Evolutionary conservation across 2,329 filamentous ascomycete genomes (phyloP).

Genomic region (Pseudocercospora fijiensis): DNA sequence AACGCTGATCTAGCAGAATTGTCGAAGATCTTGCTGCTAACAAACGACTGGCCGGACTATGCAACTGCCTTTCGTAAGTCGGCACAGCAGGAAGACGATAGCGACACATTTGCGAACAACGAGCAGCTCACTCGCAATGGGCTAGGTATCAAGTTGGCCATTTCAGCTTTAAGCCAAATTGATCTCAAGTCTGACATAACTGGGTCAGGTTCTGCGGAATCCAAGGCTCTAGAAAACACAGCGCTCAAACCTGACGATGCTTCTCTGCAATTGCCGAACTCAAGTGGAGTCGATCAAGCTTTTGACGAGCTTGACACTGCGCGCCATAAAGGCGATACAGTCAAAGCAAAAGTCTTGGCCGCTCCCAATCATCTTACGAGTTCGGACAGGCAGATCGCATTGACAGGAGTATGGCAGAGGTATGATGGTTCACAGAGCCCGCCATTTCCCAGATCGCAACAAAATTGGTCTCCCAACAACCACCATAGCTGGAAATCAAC

Average conservation of each 20-base stretch:
- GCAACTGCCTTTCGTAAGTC: neutral
- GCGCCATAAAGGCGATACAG: neutral
- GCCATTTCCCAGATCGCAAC: neutral
- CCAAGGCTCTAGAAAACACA: neutral
- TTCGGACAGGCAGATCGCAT: neutral
- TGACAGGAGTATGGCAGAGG: neutral
- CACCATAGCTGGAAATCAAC: neutral
- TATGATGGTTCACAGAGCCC: neutral
- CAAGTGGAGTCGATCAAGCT: neutral
- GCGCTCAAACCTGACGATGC: neutral
- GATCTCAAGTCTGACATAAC: neutral
- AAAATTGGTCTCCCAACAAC: neutral
- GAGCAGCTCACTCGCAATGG: neutral
- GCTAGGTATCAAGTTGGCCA: neutral
- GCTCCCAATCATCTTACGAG: neutral
- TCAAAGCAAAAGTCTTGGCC: neutral
- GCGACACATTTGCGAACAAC: neutral
- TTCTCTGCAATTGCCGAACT: neutral
- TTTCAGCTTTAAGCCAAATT: neutral
- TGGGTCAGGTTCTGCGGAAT: neutral
- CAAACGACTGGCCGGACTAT: neutral
- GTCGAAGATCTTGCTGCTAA: neutral
- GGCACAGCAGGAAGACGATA: no score
- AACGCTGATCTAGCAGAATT: neutral
- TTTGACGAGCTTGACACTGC: neutral